A percentile compares a stretch with the other conserved stretches of the same genome.
These are phyloP conservation scores for Tetrapisispora phaffii DNA, from an alignment of 805 yeast genomes.

Conservation along the genomic window DNA sequence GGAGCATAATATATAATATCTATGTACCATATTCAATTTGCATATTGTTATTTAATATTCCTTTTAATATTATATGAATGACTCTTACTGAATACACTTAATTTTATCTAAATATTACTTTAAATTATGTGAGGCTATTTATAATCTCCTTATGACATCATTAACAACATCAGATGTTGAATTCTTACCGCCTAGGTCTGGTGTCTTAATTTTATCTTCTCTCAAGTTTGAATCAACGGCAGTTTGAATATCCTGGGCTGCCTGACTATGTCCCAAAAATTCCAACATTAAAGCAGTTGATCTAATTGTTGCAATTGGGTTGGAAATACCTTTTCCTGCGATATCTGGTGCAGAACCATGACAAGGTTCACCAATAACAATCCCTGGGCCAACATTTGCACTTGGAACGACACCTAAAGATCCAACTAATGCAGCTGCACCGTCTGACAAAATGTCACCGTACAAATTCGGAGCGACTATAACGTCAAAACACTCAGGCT, in stretches of 20 bases:
- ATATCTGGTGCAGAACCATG: slow-evolving; percentile 99
- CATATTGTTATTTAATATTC: neutral
- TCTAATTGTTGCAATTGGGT: slow-evolving; percentile 96
- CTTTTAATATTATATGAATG: neutral
- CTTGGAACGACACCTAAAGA: slow-evolving; percentile 97
- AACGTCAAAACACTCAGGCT: slow-evolving; percentile 94
- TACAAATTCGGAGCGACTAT: slow-evolving; percentile 97
- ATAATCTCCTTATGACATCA: slow-evolving; percentile 49
- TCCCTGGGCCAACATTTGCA: slow-evolving; percentile 92
- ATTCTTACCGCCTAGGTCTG: slow-evolving; percentile 89
- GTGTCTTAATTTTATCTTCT: slow-evolving; percentile 70
- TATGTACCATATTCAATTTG: neutral
- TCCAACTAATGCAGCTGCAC: slow-evolving; percentile 97
- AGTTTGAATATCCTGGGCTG: slow-evolving; percentile 84
- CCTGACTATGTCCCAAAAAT: slow-evolving; percentile 81
- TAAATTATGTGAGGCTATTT: neutral
- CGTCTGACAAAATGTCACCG: slow-evolving; percentile 94
- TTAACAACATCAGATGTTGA: slow-evolving; percentile 79
- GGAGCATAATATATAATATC: neutral
- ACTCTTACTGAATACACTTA: neutral
- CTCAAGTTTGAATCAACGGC: slow-evolving; percentile 91
- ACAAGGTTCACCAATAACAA: slow-evolving; percentile 98
- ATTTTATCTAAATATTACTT: neutral
- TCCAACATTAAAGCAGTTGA: slow-evolving; percentile 96
- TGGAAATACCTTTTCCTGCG: slow-evolving; percentile 87